These are phyloP conservation scores for Fomitiporia mediterranea DNA, from an alignment of 1,284 basidiomycete genomes.

Conservation along the genomic window DNA sequence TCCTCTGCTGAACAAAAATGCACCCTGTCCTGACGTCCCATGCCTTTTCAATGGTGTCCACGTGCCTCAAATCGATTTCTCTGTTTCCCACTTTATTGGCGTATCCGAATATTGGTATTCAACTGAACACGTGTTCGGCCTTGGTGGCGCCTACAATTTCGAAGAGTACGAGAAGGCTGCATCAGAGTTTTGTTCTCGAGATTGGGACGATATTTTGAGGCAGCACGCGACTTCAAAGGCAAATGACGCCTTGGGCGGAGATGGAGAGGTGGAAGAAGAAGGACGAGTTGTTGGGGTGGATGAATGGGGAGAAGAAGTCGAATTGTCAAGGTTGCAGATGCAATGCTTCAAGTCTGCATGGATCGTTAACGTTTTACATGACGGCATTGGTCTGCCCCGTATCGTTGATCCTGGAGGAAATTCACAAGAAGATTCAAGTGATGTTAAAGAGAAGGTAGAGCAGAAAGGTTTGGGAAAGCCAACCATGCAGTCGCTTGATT, in stretches of 20 bases:
- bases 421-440: constrained; percentile 53
- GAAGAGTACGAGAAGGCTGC: constrained; percentile 95
- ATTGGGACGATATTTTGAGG: constrained; percentile 74
- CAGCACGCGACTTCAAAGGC: constrained; percentile 57
- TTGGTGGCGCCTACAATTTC: constrained; percentile 94
- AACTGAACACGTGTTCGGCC: constrained; percentile 90
- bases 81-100: constrained; percentile 90
- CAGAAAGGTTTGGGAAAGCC: constrained; percentile 78
- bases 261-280: constrained; percentile 49
- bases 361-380: constrained; percentile 94
- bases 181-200: constrained; percentile 74
- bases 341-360: constrained; percentile 99
- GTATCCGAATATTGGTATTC: constrained; percentile 99
- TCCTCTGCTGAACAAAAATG: constrained; percentile 81
- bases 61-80: constrained; percentile 89
- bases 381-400: constrained; percentile 93
- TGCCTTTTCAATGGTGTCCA: constrained; percentile 98
- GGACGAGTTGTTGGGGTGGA: constrained; percentile 60
- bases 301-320: constrained; percentile 69
- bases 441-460: constrained; percentile 68
- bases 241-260: constrained; percentile 49
- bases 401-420: constrained; percentile 83
- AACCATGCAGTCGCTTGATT: constrained; percentile 88
- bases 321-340: constrained; percentile 84
- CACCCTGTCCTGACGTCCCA: constrained; percentile 78